Percentiles rank a stretch among this genome's conserved stretches.
phyloP scores from a whole-genome alignment of 2,329 filamentous ascomycete species.

The Cryphonectria carpinicola region DNA sequence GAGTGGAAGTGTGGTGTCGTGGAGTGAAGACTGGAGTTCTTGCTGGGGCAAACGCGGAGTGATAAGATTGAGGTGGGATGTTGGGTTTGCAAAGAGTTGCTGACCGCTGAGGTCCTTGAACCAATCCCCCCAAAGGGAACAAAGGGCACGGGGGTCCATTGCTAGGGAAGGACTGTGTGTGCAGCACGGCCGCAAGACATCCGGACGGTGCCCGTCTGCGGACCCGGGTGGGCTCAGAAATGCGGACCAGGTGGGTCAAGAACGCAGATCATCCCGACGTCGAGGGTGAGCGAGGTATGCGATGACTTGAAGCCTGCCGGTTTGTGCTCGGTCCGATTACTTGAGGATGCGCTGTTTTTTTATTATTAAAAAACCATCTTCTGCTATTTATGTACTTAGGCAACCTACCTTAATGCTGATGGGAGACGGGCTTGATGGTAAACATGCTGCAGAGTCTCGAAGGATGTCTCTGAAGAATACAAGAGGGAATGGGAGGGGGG shows the following conservation, averaged over 20 bases:
- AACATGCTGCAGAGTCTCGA: not conserved
- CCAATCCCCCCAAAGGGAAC: not conserved
- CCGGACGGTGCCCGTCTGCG: conserved; percentile 29
- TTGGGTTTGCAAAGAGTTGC: too few relatives aligned
- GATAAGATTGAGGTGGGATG: conserved; percentile 25
- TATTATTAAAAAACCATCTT: not conserved
- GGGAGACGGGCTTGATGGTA: not conserved
- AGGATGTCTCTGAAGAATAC: not conserved
- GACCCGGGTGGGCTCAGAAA: conserved; percentile 14
- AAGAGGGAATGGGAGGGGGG: too few relatives aligned
- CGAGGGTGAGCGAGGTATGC: conserved; percentile 1
- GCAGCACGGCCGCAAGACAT: conserved; percentile 14
- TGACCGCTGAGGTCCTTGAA: conserved; percentile 16
- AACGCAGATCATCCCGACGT: conserved; percentile 24
- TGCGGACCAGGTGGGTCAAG: conserved; percentile 17
- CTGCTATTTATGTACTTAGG: not conserved
- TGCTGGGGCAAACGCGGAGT: conserved; percentile 28
- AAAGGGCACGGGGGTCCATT: not conserved
- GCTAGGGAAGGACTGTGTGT: not conserved
- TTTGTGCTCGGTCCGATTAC: conserved; percentile 7
- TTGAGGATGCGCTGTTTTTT: not conserved
- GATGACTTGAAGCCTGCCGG: not conserved
- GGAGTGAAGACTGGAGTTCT: conserved; percentile 26
- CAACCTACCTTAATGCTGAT: not conserved
- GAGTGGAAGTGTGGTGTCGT: conserved; percentile 26